A percentile compares a stretch with the other conserved stretches of the same genome.
Conservation (phyloP, 176 grass and related monocot species). For the Bromus sterilis region DNA sequence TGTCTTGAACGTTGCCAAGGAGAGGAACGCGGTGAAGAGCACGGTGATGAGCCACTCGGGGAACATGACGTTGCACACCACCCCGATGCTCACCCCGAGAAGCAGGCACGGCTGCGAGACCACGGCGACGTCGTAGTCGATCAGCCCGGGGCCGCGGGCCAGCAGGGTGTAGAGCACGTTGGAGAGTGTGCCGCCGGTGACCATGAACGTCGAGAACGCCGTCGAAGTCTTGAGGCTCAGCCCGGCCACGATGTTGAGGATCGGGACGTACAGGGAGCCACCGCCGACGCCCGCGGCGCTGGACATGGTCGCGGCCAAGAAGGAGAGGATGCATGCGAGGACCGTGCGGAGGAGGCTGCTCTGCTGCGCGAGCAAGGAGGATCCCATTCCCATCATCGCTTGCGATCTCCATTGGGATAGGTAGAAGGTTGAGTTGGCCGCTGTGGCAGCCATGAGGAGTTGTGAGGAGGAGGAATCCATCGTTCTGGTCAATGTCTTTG, state of each 20-base stretch:
- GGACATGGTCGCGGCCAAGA: slow-evolving; percentile 54
- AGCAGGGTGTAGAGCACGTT: slow-evolving; percentile 60
- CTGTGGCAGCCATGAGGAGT: neutral
- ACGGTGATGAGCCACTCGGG: slow-evolving; percentile 87
- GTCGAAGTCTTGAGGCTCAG: slow-evolving; percentile 58
- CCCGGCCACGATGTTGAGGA: slow-evolving; percentile 59
- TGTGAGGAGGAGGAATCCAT: neutral
- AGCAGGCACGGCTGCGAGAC: slow-evolving; percentile 68
- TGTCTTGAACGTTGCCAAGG: slow-evolving; percentile 37
- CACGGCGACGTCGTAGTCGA: slow-evolving; percentile 68
- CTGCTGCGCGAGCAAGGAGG: neutral
- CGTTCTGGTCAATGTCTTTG: neutral
- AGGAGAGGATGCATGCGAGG: slow-evolving; percentile 43
- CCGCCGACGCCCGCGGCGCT: slow-evolving; percentile 63
- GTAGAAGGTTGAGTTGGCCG: neutral
- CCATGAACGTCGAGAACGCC: slow-evolving; percentile 67
- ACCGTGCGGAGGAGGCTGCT: neutral
- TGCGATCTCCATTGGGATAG: neutral
- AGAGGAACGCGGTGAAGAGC: slow-evolving; percentile 42
- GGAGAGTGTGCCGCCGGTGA: slow-evolving; percentile 47
- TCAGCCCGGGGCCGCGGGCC: neutral
- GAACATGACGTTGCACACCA: slow-evolving; percentile 70
- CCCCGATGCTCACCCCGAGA: slow-evolving; percentile 75
- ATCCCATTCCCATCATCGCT: neutral
- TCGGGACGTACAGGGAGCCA: slow-evolving; percentile 71